phyloP scores from a whole-genome alignment of 139 green algal species.

The Penium margaritaceum region DNA sequence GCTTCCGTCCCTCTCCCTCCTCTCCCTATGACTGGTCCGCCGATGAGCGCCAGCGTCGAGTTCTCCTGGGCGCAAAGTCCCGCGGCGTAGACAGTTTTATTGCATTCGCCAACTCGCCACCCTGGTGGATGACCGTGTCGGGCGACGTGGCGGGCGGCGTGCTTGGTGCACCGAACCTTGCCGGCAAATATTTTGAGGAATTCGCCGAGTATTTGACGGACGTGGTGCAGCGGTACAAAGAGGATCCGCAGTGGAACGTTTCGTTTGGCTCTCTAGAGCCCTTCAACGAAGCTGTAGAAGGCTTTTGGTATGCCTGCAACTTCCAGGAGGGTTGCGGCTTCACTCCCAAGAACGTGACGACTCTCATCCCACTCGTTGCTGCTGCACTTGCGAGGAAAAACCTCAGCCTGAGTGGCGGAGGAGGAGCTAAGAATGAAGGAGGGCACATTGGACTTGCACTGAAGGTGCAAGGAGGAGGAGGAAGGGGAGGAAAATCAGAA shows the following conservation, averaged over 20 bases:
- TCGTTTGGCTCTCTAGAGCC: constrained; percentile 38
- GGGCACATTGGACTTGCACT: too few relatives aligned
- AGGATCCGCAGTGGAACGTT: constrained; percentile 31
- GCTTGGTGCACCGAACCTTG: constrained; percentile 33
- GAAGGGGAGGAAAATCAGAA: too few relatives aligned
- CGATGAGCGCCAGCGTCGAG: constrained; percentile 31
- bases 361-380: too few relatives aligned
- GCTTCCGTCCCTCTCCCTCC: constrained; percentile 15
- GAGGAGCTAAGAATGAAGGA: too few relatives aligned
- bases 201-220: constrained; percentile 44
- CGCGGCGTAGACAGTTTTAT: constrained; percentile 39
- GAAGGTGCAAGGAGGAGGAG: too few relatives aligned
- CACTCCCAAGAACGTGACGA: too few relatives aligned
- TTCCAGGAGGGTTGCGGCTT: constrained; percentile 49
- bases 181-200: constrained; percentile 14
- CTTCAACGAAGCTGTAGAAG: constrained; percentile 47
- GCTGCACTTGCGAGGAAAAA: too few relatives aligned
- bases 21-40: constrained; percentile 28
- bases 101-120: constrained; percentile 47
- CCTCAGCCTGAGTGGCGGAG: too few relatives aligned
- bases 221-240: constrained; percentile 30
- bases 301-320: constrained; percentile 35
- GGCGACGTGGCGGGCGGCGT: constrained; percentile 26
- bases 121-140: constrained; percentile 45
- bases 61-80: constrained; percentile 31